These are phyloP conservation scores for Irpex sp. DNA, from an alignment of 1,284 basidiomycete species.

Conservation along the genomic window DNA sequence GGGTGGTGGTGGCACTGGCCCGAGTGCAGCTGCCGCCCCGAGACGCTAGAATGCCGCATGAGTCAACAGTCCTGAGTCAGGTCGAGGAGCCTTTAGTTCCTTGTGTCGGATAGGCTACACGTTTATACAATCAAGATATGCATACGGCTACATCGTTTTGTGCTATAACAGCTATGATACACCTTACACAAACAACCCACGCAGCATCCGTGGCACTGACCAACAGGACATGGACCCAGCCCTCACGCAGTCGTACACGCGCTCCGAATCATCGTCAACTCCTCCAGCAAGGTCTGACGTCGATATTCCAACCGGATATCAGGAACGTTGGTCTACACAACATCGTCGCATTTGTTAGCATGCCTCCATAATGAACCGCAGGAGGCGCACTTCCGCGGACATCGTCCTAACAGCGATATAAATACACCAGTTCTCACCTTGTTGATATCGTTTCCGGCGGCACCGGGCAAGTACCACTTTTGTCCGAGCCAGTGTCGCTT, in stretches of 20 bases:
- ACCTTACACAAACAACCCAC: not conserved
- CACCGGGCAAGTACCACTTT: conserved; percentile 87
- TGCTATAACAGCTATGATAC: not conserved
- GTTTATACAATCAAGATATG: not conserved
- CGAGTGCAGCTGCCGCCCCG: too few species aligned
- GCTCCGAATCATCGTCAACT: conserved; percentile 64
- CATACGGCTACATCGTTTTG: not conserved
- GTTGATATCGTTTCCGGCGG: conserved; percentile 87
- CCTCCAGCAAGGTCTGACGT: conserved; percentile 86
- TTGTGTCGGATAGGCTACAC: not conserved
- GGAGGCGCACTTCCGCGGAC: not conserved
- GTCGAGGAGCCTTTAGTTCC: not conserved
- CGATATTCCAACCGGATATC: conserved; percentile 86
- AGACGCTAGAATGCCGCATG: not conserved
- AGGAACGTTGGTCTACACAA: conserved; percentile 87
- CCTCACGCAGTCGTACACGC: conserved; percentile 8
- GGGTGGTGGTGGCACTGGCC: too few species aligned
- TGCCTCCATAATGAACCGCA: not conserved
- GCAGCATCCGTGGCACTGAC: too few species aligned
- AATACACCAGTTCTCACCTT: conserved; percentile 49
- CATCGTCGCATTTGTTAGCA: conserved; percentile 2
- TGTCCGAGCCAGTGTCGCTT: conserved; percentile 96
- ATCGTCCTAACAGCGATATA: conserved; percentile 3
- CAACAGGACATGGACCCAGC: not conserved
- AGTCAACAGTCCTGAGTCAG: not conserved